These are phyloP conservation scores for Rhodotorula mucilaginosa DNA, from an alignment of 1,284 basidiomycete species.

Conservation along the genomic window DNA sequence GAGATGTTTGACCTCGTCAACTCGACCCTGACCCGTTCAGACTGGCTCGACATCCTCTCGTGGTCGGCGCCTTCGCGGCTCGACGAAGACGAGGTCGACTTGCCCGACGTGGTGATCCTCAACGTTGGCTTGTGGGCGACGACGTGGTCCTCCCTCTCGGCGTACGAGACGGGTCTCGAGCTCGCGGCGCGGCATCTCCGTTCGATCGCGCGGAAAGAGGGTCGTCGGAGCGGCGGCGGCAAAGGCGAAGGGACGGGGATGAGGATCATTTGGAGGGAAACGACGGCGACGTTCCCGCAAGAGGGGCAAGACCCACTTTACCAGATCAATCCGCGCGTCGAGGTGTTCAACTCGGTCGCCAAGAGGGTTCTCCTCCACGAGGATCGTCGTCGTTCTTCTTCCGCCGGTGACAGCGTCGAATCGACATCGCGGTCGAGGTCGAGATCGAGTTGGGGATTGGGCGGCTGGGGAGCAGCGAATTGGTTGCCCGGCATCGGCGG, in stretches of 20 bases:
- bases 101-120: conserved; percentile 15
- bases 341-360: conserved; percentile 11
- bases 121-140: conserved; percentile 14
- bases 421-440: no score
- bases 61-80: conserved; percentile 1
- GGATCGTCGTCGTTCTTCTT: not conserved
- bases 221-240: not conserved
- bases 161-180: conserved; percentile 1
- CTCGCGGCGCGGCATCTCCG: not conserved
- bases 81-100: not conserved
- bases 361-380: not conserved
- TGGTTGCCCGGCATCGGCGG: no score
- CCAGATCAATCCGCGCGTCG: conserved; percentile 15
- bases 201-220: not conserved
- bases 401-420: not conserved
- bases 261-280: conserved; percentile 10
- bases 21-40: not conserved
- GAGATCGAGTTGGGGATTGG: no score
- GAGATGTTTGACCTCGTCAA: conserved; percentile 4
- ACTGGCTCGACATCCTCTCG: conserved; percentile 1
- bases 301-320: conserved; percentile 6
- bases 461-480: no score
- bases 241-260: not conserved
- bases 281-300: conserved; percentile 8
- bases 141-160: not conserved